A percentile compares a stretch with the other conserved stretches of the same genome.
Evolutionary conservation across 306 rosid species (phyloP).

Genomic region (Ziziphus jujuba): DNA sequence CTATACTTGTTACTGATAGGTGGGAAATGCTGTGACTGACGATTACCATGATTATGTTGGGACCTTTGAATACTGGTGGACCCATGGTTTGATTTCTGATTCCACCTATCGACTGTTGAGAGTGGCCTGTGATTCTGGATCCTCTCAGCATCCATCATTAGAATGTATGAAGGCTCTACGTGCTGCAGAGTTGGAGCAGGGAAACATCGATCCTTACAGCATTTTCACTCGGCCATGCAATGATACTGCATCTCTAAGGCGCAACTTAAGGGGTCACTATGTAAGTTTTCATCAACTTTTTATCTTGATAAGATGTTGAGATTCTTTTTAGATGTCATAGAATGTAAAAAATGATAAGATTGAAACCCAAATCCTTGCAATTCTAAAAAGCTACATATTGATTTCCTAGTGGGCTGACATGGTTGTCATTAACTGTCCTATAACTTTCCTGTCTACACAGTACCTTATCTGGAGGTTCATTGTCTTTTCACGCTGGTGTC

Average conservation of each 20-base stretch:
- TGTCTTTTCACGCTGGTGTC: background rate
- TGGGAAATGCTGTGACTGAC: slow-evolving; percentile 94
- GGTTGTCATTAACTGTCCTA: background rate
- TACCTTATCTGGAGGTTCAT: background rate
- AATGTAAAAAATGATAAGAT: background rate
- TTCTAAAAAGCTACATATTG: background rate
- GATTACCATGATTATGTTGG: slow-evolving; percentile 86
- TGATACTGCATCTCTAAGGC: slow-evolving; percentile 45
- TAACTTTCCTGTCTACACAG: background rate
- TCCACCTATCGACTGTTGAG: slow-evolving; percentile 62
- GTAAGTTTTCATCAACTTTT: slow-evolving; percentile 46
- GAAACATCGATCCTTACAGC: slow-evolving; percentile 90
- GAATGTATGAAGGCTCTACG: slow-evolving; percentile 65
- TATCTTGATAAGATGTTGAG: background rate
- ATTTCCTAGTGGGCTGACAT: background rate
- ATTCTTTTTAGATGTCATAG: slow-evolving; percentile 10
- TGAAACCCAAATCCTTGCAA: background rate
- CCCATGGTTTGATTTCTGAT: slow-evolving; percentile 94
- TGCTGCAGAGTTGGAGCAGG: slow-evolving; percentile 60
- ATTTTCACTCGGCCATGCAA: slow-evolving; percentile 75
- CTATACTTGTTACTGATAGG: slow-evolving; percentile 42
- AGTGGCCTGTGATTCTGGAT: slow-evolving; percentile 55
- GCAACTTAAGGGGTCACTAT: slow-evolving; percentile 71
- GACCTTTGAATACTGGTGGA: slow-evolving; percentile 96
- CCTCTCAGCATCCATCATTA: slow-evolving; percentile 72